These are phyloP conservation scores for Fraxinus americana DNA, from an alignment of 257 asterid species.

Conservation along the genomic window DNA sequence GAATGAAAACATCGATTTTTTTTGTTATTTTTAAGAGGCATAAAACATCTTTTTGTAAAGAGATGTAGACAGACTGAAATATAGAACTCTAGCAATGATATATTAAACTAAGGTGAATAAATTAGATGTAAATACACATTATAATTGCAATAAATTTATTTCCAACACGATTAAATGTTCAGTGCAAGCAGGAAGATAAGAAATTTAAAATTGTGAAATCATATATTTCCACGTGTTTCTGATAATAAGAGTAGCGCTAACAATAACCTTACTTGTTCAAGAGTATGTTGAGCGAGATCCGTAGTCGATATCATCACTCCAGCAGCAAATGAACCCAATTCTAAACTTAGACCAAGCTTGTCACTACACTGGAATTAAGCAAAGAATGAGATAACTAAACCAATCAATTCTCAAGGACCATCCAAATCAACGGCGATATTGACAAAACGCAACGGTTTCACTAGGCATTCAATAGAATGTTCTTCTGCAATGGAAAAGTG, in stretches of 20 bases:
- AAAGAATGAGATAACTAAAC: constrained; percentile 19
- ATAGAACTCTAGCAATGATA: neutral
- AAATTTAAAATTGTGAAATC: neutral
- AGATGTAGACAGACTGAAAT: neutral
- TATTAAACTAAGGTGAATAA: neutral
- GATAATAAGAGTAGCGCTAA: constrained; percentile 3
- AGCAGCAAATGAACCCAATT: constrained; percentile 99
- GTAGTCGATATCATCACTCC: constrained; percentile 99
- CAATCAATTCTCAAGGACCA: constrained; percentile 18
- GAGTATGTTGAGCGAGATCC: constrained; percentile 96
- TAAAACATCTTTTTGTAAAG: neutral
- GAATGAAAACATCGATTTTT: constrained; percentile 16
- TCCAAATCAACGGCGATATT: constrained; percentile 5
- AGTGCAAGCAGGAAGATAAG: neutral
- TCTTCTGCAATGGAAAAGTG: neutral
- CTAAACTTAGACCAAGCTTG: constrained; percentile 98
- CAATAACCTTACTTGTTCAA: constrained; percentile 71
- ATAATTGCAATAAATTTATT: neutral
- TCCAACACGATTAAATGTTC: neutral
- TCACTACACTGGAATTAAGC: constrained; percentile 86
- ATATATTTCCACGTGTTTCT: neutral
- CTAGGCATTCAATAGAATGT: neutral
- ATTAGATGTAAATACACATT: constrained; percentile 8
- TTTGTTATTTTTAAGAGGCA: neutral
- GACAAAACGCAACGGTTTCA: neutral